Evolutionary conservation across 2,329 filamentous ascomycete genomes (phyloP).

Genomic region (Emydomyces testavorans): DNA sequence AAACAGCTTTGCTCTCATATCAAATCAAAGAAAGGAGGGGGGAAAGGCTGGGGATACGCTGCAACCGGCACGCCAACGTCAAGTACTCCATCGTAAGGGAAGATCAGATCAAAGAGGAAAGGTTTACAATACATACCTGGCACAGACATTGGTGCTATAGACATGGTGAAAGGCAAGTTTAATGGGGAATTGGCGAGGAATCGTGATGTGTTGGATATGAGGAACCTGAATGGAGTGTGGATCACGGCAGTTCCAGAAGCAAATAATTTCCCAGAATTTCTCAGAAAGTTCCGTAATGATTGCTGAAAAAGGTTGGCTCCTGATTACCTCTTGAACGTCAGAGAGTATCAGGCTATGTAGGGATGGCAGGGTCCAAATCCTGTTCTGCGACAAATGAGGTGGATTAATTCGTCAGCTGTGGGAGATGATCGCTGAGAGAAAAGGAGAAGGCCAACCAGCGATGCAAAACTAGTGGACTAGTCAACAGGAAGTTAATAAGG

Average conservation of each 20-base stretch:
- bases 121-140: conserved; percentile 19
- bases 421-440: background rate
- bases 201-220: background rate
- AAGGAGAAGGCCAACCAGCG: conserved; percentile 1
- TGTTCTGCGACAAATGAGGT: conserved; percentile 8
- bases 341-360: background rate
- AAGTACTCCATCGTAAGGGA: conserved; percentile 1
- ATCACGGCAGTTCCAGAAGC: background rate
- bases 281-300: conserved; percentile 1
- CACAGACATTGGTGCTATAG: conserved; percentile 20
- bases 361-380: background rate
- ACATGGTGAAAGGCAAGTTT: conserved; percentile 15
- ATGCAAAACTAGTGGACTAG: background rate
- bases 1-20: background rate
- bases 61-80: background rate
- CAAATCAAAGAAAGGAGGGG: background rate
- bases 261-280: background rate
- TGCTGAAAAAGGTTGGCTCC: background rate
- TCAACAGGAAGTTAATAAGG: background rate
- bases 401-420: conserved; percentile 6
- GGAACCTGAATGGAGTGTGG: background rate
- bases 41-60: background rate
- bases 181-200: background rate
- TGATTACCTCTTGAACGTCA: conserved; percentile 3
- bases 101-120: conserved; percentile 11